Base-by-base conservation (phyloP, 495 filamentous ascomycete species). In the Hypomontagnella submonticulosa region DNA sequence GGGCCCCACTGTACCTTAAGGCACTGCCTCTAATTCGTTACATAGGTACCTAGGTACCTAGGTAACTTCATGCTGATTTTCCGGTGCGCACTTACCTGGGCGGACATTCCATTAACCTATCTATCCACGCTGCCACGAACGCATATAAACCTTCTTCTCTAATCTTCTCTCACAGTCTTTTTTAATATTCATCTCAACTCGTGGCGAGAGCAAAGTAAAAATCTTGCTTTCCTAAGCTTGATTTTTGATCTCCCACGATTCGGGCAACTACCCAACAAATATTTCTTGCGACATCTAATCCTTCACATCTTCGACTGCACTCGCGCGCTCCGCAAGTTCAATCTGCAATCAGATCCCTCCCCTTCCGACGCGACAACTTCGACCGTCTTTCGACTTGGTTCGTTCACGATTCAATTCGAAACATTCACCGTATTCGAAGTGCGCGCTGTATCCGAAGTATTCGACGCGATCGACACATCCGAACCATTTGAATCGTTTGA, bases 61-160 rank as follows among this genome's bases (percentile, higher is more conserved):
- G 33, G 33, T 57, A 61, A 48, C 43, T 50, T 27, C 50, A 27
- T 50, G 13, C 12, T 30, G 34, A 59, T 59, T 50, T 34, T 42
- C 36, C 30, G 40, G 46, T 47, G 6, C 23, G 2, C 23, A 27
- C 23, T 27, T 27, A 6, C 23, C 23, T 27, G 6, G 23, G 23
- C 6, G 23, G 23, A 52, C 48, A 42, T 58, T 60, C 42, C 48
- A 20, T 57, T 38, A 18, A 46, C 27, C 16, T 33, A 9, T 55
- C n/a, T 33, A 41, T 34, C 44, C 46, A 44, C 13, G 23, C 15
- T 36, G 34, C n/a, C 30, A 19, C 18, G 4, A 27, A 27, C 23
- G 6, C 6, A 27, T 6, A 27, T 27, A 27, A 27, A 27, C 23
- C 23, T 27, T 27, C 23, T 27, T 27, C 23, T 27, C 23, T 40